phyloP scores from a whole-genome alignment of 2,329 filamentous ascomycete genomes.

The Annulohypoxylon truncatum region DNA sequence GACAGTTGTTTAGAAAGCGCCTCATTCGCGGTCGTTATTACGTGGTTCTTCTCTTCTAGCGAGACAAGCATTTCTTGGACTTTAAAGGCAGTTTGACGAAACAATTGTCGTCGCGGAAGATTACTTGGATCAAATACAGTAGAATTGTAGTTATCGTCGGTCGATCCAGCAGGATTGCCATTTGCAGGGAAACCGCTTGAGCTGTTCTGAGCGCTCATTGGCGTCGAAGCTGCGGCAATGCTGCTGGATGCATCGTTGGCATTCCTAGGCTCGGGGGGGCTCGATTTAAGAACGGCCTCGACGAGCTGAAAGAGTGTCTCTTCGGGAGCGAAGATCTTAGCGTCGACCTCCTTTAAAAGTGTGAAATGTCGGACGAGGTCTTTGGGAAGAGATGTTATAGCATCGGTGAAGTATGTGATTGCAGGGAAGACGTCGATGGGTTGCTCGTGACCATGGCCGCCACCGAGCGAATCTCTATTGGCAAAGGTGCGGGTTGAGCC shows the following conservation, averaged over 20 bases:
- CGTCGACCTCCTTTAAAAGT: slow-evolving; percentile 95
- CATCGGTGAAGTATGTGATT: slow-evolving; percentile 84
- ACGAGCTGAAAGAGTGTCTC: slow-evolving; percentile 83
- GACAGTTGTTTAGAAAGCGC: slow-evolving; percentile 85
- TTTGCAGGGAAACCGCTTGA: slow-evolving; percentile 55
- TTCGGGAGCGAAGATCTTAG: slow-evolving; percentile 91
- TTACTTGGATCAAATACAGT: slow-evolving; percentile 67
- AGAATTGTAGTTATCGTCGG: slow-evolving; percentile 58
- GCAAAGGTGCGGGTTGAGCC: slow-evolving; percentile 57
- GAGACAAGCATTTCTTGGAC: slow-evolving; percentile 89
- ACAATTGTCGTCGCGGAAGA: slow-evolving; percentile 76
- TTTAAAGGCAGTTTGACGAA: slow-evolving; percentile 80
- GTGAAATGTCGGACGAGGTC: slow-evolving; percentile 97
- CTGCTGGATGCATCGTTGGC: slow-evolving; percentile 59
- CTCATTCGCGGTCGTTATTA: slow-evolving; percentile 91
- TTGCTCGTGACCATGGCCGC: slow-evolving; percentile 62
- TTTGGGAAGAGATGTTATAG: slow-evolving; percentile 90
- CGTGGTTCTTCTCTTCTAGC: slow-evolving; percentile 97
- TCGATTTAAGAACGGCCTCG: slow-evolving; percentile 68
- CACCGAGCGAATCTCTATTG: slow-evolving; percentile 60
- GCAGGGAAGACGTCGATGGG: slow-evolving; percentile 75
- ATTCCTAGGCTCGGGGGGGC: slow-evolving; percentile 59
- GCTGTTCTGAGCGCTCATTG: slow-evolving; percentile 64
- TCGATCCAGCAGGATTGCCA: slow-evolving; percentile 54
- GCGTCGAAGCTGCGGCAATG: slow-evolving; percentile 57